phyloP scores from a whole-genome alignment of 2,329 filamentous ascomycete genomes.

The Ophiocordyceps australis region DNA sequence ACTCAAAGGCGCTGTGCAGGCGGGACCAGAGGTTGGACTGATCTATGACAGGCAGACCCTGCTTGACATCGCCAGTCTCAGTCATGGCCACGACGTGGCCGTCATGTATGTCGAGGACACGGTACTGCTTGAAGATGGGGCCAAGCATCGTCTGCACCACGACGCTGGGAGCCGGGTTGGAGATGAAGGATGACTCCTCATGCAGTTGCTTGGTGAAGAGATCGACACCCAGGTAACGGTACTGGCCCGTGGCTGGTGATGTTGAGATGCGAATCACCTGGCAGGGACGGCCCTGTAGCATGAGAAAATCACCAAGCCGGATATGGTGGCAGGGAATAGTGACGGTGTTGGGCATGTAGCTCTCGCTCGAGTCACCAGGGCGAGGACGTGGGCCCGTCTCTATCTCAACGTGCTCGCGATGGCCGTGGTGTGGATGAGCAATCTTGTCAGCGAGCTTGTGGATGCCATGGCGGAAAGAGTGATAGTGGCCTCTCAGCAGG shows the following conservation, averaged over 20 bases:
- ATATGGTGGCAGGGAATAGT: conserved; percentile 99
- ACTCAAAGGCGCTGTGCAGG: conserved; percentile 69
- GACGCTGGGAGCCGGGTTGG: conserved; percentile 89
- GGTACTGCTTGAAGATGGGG: conserved; percentile 99
- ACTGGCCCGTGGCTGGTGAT: conserved; percentile 93
- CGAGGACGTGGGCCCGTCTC: conserved; percentile 17
- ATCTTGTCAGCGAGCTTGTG: conserved; percentile 40
- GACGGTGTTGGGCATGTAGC: conserved; percentile 58
- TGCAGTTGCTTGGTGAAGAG: conserved; percentile 99
- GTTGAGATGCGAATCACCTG: conserved; percentile 99
- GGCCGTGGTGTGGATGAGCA: conserved; percentile 24
- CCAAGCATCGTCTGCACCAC: conserved; percentile 99
- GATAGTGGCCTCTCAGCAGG: conserved; percentile 29
- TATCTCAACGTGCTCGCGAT: conserved; percentile 28
- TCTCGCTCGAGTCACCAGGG: conserved; percentile 10
- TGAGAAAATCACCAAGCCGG: conserved; percentile 94
- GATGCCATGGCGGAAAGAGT: conserved; percentile 36
- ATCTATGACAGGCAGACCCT: conserved; percentile 80
- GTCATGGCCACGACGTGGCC: conserved; percentile 89
- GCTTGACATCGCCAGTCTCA: conserved; percentile 97
- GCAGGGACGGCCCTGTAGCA: conserved; percentile 97
- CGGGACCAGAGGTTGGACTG: conserved; percentile 79
- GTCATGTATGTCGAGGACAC: conserved; percentile 89
- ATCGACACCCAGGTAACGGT: conserved; percentile 98
- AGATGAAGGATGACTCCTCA: conserved; percentile 95